phyloP scores from a whole-genome alignment of 2,329 filamentous ascomycete genomes.

The Lasiodiplodia gonubiensis region DNA sequence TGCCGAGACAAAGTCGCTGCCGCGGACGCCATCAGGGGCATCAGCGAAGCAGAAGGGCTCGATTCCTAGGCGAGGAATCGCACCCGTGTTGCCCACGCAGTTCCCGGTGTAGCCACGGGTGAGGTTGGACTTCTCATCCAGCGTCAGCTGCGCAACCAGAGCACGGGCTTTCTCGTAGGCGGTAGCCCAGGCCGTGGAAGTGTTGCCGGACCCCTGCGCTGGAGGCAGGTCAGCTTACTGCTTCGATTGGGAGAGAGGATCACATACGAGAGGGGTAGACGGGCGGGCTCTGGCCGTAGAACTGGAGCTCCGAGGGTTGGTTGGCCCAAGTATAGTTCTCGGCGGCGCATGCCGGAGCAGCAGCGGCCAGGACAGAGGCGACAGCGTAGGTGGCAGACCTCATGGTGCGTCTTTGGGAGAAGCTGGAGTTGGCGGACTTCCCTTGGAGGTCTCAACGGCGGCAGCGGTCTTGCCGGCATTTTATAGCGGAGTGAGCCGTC shows the following conservation, averaged over 20 bases:
- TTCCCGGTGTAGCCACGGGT: slow-evolving; percentile 42
- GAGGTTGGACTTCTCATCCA: slow-evolving; percentile 51
- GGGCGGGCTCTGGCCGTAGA: slow-evolving; percentile 40
- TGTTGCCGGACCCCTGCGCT: slow-evolving; percentile 36
- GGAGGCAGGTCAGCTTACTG: slow-evolving; percentile 21
- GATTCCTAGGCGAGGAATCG: slow-evolving; percentile 45
- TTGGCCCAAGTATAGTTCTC: slow-evolving; percentile 28
- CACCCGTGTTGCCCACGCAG: slow-evolving; percentile 46
- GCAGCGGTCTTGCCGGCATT: neutral
- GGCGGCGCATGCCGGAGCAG: slow-evolving; percentile 22
- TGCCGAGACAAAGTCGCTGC: slow-evolving; percentile 41
- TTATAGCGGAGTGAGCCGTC: slow-evolving; percentile 11
- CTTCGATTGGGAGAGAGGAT: no score
- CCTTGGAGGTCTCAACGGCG: neutral
- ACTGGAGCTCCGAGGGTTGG: slow-evolving; percentile 36
- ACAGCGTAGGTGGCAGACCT: slow-evolving; percentile 17
- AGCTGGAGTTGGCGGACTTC: slow-evolving; percentile 4
- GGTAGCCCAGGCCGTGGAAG: slow-evolving; percentile 34
- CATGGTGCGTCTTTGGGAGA: slow-evolving; percentile 12
- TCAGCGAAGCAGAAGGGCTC: slow-evolving; percentile 49
- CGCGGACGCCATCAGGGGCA: slow-evolving; percentile 43
- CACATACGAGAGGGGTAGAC: slow-evolving; percentile 40
- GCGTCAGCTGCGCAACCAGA: slow-evolving; percentile 48
- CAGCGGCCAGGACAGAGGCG: slow-evolving; percentile 23
- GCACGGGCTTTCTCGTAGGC: slow-evolving; percentile 45